Evolutionary conservation across 2,329 filamentous ascomycete species (phyloP), one percentile per base, ranked within the genome.

Genomic region (Penicillium sp.): DNA sequence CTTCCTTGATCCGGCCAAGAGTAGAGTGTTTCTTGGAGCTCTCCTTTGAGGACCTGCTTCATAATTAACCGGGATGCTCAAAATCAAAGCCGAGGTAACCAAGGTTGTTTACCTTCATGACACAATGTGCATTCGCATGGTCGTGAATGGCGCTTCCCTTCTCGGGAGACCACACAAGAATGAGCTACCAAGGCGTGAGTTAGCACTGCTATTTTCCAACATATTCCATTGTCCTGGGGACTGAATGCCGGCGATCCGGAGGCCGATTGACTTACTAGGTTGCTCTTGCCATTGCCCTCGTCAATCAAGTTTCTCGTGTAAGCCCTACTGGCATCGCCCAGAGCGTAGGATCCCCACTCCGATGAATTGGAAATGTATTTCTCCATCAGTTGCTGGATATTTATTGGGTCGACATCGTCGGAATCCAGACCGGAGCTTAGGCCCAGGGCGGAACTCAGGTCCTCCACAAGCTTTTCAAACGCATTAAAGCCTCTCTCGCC

Each of bases 241-340:
- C 32, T 27, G 25, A 27, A 8, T 8, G 25, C 8, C 25, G 6
- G 25, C 32, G 32, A 10, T 35, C 2, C 6, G 9, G 12, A 44
- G 3, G 7, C 3, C 32, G 32, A 44, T 43, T 27, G 18, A 71
- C 80, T 65, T 72, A 87, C 83, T 67, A 89, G 68, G 62, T 89
- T 89, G 63, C 83, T 84, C 70, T 88, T 88, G 51, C 83, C 89
- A 60, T 95, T 95, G 2, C 90, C 89, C 66, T 90, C 86, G 63
- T 95, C 89, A 39, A 96, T 89, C 3, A 95, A 79, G 66, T 95
- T 95, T 47, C 91, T 77, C 10, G 91, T 95, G 69, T 95, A 96
- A 1, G 81, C 80, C 61, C 84, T 78, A 55, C 77, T 83, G 15
- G 73, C 60, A 62, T 95, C 86, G n/a, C 79, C 79, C 60, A 92